Base-by-base conservation (phyloP, 2,329 filamentous ascomycete species). In the Pyrenophora teres region DNA sequence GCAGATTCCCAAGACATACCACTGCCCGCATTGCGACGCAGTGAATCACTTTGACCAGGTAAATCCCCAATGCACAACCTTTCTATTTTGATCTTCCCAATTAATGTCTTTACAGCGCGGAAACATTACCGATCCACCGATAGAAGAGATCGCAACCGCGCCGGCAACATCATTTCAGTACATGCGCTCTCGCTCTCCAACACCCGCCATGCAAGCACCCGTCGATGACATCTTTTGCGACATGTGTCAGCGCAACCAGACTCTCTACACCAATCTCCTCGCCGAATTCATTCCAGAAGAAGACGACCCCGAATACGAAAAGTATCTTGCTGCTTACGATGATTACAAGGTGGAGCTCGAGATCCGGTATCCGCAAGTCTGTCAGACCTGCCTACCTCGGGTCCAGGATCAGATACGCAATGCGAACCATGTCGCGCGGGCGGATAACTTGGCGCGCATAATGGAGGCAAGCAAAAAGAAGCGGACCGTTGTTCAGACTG, bases 41-140 rank as follows among this genome's bases (percentile, higher is more conserved):
- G 86, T 87, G 52, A 99, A 97, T 74, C 89, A 90, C 76, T 80
- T 97, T 27, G 94, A 99, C 71, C 82, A 93, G 78, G 92, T 94
- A 77, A 44, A 57, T 40, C 40, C 42, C 18, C 55, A 23, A 18
- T 18, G 39, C 32, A 3, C 9, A 39, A 12, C 33, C 15, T 15
- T 15, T 15, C 15, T 30, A 30, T 41, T 33, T 9, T 16, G 27
- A 9, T 9, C 32, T 39, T 37, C 18, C 30, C 51, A 51, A 40
- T 57, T 64, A 44, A 67, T 63, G 52, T 62, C 57, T n/a, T 27
- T 52, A 2, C 66, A 94, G 89, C 85, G 90, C 71, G 93, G 93
- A 66, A 86, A 95, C 43, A 94, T 97, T 60, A 88, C 90, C 49
- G 93, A 99, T 73, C 90, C 92, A 21, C 92, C 86, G 19, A 76